phyloP scores from a whole-genome alignment of 2,329 filamentous ascomycete genomes.

The Bisporella sp. region DNA sequence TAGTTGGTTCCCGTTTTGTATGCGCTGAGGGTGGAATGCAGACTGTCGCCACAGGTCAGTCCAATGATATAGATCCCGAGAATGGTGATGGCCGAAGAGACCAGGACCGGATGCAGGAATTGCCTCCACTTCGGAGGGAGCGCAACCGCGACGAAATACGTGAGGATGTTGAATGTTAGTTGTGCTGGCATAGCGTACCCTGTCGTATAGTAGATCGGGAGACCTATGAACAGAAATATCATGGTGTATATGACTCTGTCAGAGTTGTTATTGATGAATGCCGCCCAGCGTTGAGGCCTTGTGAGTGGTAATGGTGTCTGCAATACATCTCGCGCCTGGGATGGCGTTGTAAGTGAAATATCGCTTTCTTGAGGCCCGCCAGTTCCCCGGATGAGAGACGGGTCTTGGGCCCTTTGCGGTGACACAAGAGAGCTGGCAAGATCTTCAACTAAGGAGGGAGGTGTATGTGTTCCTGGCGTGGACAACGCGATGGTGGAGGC shows the following conservation, averaged over 20 bases:
- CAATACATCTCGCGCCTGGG: neutral
- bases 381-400: conserved; percentile 20
- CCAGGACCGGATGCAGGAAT: conserved; percentile 51
- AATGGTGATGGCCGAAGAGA: conserved; percentile 46
- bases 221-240: conserved; percentile 42
- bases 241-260: conserved; percentile 38
- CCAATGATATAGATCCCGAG: conserved; percentile 47
- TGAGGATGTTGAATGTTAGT: conserved; percentile 41
- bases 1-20: conserved; percentile 50
- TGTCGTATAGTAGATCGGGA: conserved; percentile 46
- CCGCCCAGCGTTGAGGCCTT: conserved; percentile 43
- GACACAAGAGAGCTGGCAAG: conserved; percentile 10
- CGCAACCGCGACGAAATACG: conserved; percentile 43
- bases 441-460: neutral
- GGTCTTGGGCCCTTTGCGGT: conserved; percentile 23
- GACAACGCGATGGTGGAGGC: conserved; percentile 10
- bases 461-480: conserved; percentile 6
- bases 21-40: conserved; percentile 34
- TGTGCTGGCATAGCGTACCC: conserved; percentile 43
- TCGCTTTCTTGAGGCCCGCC: conserved; percentile 9
- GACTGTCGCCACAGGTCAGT: conserved; percentile 33
- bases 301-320: conserved; percentile 25
- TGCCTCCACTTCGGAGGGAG: conserved; percentile 42
- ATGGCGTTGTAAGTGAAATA: neutral
- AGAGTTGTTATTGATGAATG: conserved; percentile 36